phyloP scores from a whole-genome alignment of 164 flowering plant genomes.

The Piper betle region DNA sequence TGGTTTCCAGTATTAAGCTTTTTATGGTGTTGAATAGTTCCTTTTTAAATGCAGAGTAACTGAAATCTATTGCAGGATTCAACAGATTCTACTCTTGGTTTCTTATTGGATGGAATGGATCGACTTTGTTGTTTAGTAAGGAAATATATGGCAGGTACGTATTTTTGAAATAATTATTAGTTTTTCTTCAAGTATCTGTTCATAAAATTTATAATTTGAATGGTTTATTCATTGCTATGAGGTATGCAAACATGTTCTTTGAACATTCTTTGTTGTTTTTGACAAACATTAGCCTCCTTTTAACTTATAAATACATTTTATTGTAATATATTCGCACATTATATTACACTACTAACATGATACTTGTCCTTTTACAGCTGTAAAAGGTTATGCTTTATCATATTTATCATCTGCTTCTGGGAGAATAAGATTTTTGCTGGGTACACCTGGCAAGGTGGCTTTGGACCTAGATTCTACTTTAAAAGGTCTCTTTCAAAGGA shows the following conservation, averaged over 20 bases:
- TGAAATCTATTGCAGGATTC: constrained; percentile 55
- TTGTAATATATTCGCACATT: neutral
- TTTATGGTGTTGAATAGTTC: too few species aligned
- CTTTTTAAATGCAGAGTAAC: neutral
- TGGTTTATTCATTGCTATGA: neutral
- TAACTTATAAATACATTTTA: neutral
- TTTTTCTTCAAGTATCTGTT: neutral
- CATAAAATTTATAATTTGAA: neutral
- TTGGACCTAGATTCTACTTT: constrained; percentile 74
- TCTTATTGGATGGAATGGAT: constrained; percentile 91
- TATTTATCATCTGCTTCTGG: constrained; percentile 91
- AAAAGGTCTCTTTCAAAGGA: constrained; percentile 77
- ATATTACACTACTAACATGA: neutral
- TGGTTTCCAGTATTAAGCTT: constrained; percentile 1
- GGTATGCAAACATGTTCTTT: neutral
- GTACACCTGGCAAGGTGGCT: constrained; percentile 98
- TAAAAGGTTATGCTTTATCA: constrained; percentile 90
- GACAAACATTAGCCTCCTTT: neutral
- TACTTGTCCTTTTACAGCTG: constrained; percentile 46
- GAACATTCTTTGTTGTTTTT: neutral
- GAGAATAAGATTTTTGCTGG: constrained; percentile 84
- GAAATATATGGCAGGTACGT: constrained; percentile 82
- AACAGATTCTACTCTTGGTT: constrained; percentile 95
- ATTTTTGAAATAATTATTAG: constrained; percentile 1
- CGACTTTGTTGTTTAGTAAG: constrained; percentile 84